Conservation (phyloP, 2,329 filamentous ascomycete genomes). For the Cladorrhinum sp. region DNA sequence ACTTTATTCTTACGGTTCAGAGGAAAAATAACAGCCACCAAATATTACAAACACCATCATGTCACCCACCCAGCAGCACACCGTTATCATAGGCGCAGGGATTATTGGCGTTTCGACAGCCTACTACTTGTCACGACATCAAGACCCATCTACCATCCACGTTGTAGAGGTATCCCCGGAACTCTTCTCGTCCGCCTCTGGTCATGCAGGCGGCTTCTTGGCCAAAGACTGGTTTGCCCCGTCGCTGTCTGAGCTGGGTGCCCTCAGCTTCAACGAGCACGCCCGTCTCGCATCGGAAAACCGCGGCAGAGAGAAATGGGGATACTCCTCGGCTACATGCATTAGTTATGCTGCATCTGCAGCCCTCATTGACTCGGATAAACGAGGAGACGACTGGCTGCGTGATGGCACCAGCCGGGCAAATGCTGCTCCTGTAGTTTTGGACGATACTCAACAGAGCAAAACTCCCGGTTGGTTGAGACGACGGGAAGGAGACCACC, state of each 20-base stretch:
- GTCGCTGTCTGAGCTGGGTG: constrained; percentile 55
- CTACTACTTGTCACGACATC: constrained; percentile 63
- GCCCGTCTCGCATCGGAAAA: constrained; percentile 58
- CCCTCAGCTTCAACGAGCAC: constrained; percentile 68
- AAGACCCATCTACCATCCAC: constrained; percentile 42
- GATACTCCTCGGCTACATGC: constrained; percentile 53
- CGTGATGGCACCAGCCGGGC: constrained; percentile 54
- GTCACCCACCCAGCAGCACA: constrained; percentile 42
- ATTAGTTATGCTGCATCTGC: constrained; percentile 46
- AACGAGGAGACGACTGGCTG: constrained; percentile 63
- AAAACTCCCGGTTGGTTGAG: constrained; percentile 56
- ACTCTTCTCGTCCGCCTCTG: constrained; percentile 71
- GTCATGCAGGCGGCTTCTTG: constrained; percentile 70
- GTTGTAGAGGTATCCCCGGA: constrained; percentile 46
- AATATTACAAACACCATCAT: constrained; percentile 25
- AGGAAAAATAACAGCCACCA: not conserved
- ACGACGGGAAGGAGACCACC: constrained; percentile 48
- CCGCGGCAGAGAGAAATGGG: constrained; percentile 53
- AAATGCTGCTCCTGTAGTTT: constrained; percentile 31
- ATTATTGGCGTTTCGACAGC: constrained; percentile 69
- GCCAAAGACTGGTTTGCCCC: constrained; percentile 69
- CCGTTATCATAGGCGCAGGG: constrained; percentile 65
- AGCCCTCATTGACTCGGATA: constrained; percentile 37
- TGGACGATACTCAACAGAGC: not conserved
- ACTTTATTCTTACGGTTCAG: no score